Evolutionary conservation across 257 asterid species (phyloP), one percentile per base, ranked within the genome.

Genomic region (Coffea canephora): DNA sequence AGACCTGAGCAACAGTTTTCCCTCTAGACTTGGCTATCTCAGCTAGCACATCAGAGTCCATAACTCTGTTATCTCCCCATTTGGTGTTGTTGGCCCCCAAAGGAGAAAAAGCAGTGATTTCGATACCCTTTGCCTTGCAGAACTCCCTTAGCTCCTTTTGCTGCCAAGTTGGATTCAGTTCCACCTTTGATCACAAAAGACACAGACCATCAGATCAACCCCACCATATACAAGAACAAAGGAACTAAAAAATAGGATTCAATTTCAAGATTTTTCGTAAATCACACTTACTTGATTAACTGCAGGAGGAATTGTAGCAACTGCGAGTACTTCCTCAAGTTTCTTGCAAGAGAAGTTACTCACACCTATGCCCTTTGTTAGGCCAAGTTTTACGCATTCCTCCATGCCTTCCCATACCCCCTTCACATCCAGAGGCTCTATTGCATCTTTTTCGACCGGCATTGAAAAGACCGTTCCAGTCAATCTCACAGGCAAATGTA

Each of bases 351-450:
- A 82, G 86, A 91, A 91, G 84, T 92, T 92, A 65, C 97, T 89
- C 11, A 92, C 91, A 31, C 96, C 96, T 34, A 92, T 90, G n/a
- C 83, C 93, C 79, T 88, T 89, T 5, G 96, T 76, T 54, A 91
- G 87, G 54, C 96, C 97, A 54, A 88, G 85, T 5, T 78, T 84
- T 69, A 75, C 71, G 79, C 94, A 88, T 78, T 88, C 91, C 82
- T 92, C 97, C 97, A 92, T 91, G 27, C 81, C 89, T 85, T 84
- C 87, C 97, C 97, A 92, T 10, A 69, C 91, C 0, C 91, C 92
- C 73, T 84, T 84, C 15, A 89, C 36, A 74, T 92, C 94, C 66
- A 89, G 45, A 5, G 81, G 79, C 72, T 61, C 62, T 34, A 92
- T 61, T 14, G 81, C 80, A 21, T 85, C 91, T 27, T 41, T 78